Base-by-base conservation (phyloP, 257 asterid genomes). In the Parsonsia alboflavescens region DNA sequence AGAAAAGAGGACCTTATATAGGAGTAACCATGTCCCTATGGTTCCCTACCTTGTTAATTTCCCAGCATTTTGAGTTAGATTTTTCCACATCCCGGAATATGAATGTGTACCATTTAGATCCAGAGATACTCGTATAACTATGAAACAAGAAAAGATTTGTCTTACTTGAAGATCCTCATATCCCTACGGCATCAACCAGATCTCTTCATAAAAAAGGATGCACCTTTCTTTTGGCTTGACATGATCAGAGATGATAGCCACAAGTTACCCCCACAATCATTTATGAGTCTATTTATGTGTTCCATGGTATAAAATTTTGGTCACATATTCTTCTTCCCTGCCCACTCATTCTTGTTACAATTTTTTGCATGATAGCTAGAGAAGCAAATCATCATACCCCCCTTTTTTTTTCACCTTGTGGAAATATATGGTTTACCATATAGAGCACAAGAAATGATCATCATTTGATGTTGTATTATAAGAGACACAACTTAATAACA, bases 141-240 rank as follows among this genome's bases (percentile, higher is more conserved):
- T 48, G 84, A 68, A 80, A 78, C 75, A 69, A n/a, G 54, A 72
- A 77, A 5, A 5, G 46, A 26, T 21, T 72, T 83, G 80, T 77
- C 81, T 71, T 76, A 68, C 66, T 11, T 78, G 66, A 63, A 80
- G 85, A 75, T 83, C 70, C 84, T 44, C 73, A 72, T 75, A 78
- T 75, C 62, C 73, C 73, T 71, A 8, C 53, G 77, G n/a, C 74
- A 54, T 24, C 72, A 28, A 75, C 2, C 42, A 71, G 61, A 71
- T 71, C 77, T 76, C 54, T 64, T 64, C 44, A 68, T 74, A 76
- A 61, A 9, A 71, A 63, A 76, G 61, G 76, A 67, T 68, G 69
- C 41, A 59, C 65, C 70, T 76, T 33, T 76, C 45, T 50, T 65
- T 77, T 73, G 82, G 61, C 78, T 74, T 65, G 36, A 41, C 36